These are phyloP conservation scores for Cordyceps javanica DNA, from an alignment of 2,329 filamentous ascomycete species.

Conservation along the genomic window DNA sequence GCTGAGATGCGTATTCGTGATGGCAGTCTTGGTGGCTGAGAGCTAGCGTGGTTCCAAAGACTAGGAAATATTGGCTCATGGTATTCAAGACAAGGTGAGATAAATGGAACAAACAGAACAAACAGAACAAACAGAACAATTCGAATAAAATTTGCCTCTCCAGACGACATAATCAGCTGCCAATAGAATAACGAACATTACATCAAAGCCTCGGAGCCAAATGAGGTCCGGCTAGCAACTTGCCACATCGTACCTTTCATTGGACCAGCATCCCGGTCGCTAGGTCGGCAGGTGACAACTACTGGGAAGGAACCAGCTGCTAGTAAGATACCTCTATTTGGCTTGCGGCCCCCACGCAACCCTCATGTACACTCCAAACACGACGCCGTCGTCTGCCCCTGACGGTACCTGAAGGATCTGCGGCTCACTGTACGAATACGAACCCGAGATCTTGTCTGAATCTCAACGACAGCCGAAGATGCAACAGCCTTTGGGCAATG, in stretches of 20 bases:
- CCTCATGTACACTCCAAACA: neutral
- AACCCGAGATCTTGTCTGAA: neutral
- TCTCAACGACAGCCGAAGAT: neutral
- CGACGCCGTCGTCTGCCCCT: neutral
- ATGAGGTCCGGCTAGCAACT: neutral
- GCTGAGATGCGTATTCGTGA: too few relatives aligned
- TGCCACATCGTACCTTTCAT: neutral
- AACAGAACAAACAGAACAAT: too few relatives aligned
- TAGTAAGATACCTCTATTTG: neutral
- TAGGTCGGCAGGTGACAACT: neutral
- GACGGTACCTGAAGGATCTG: neutral
- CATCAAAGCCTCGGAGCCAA: neutral
- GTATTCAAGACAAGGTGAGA: too few relatives aligned
- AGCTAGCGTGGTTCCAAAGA: too few relatives aligned
- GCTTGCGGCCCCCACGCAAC: neutral
- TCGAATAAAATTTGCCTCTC: too few relatives aligned
- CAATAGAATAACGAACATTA: too few relatives aligned
- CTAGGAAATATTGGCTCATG: too few relatives aligned
- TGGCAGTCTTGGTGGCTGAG: too few relatives aligned
- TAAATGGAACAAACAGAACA: too few relatives aligned
- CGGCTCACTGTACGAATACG: constrained; percentile 5
- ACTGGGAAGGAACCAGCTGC: too few relatives aligned
- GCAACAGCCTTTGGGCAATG: neutral
- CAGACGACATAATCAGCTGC: too few relatives aligned
- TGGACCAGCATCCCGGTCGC: neutral